phyloP scores from a whole-genome alignment of 345 rosid genomes.

The Noccaea caerulescens region DNA sequence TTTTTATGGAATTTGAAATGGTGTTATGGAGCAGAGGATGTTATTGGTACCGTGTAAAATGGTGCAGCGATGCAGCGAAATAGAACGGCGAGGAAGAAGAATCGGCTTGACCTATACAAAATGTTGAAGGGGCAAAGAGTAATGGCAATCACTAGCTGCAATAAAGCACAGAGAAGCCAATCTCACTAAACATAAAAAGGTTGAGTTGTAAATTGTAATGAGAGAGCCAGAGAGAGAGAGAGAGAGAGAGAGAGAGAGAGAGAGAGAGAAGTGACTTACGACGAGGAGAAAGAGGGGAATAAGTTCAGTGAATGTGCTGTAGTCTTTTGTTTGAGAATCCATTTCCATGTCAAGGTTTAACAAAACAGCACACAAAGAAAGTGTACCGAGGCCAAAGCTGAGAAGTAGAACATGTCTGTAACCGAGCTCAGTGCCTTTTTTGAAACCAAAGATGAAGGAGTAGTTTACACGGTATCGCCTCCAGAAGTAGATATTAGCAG shows the following conservation, averaged over 20 bases:
- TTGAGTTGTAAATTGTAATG: not conserved
- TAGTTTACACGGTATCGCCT: conserved; percentile 67
- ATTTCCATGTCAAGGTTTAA: conserved; percentile 84
- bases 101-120: conserved; percentile 42
- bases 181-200: not conserved
- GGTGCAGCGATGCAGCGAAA: conserved; percentile 47
- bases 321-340: conserved; percentile 59
- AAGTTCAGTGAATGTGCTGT: conserved; percentile 58
- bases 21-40: not conserved
- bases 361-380: conserved; percentile 55
- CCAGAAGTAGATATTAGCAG: conserved; percentile 70
- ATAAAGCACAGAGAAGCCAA: not conserved
- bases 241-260: not conserved
- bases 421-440: conserved; percentile 68
- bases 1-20: too few species aligned
- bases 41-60: conserved; percentile 38
- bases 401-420: conserved; percentile 64
- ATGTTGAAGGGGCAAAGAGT: conserved; percentile 42
- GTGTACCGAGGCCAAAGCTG: conserved; percentile 58
- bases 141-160: conserved; percentile 36
- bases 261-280: too few species aligned
- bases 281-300: conserved; percentile 59
- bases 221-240: not conserved
- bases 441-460: conserved; percentile 68
- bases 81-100: conserved; percentile 39